Percentiles rank a stretch among this genome's conserved stretches.
phyloP scores from a whole-genome alignment of 2,329 filamentous ascomycete species.

The Fusarium avenaceum region DNA sequence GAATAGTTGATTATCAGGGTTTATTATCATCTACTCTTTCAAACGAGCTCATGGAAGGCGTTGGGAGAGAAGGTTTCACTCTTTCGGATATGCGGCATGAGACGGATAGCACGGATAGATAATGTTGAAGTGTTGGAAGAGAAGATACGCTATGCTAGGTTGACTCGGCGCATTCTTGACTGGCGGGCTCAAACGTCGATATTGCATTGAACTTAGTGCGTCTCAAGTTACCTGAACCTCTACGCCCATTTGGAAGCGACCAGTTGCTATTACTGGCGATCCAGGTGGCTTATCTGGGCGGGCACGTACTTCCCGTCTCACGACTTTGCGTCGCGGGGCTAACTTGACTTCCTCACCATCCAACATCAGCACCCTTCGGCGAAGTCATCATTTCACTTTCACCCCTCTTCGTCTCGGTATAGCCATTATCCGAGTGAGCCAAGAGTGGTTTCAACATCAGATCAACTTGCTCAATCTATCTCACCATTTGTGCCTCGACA shows the following conservation, averaged over 20 bases:
- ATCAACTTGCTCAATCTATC: conserved; percentile 42
- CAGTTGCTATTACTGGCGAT: conserved; percentile 6
- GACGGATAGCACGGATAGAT: conserved; percentile 30
- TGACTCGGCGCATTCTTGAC: not conserved
- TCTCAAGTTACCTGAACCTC: not conserved
- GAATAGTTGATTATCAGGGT: no score
- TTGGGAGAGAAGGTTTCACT: not conserved
- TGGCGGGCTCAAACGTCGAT: not conserved
- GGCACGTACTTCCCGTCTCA: not conserved
- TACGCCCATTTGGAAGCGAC: not conserved
- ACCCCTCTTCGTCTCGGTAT: not conserved
- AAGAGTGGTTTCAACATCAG: not conserved
- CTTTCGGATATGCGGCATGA: conserved; percentile 36
- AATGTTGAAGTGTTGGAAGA: not conserved
- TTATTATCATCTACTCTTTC: not conserved
- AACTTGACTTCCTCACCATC: conserved; percentile 15
- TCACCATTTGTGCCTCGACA: conserved; percentile 1
- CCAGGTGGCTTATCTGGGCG: conserved; percentile 13
- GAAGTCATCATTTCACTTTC: not conserved
- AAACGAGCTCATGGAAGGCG: conserved; percentile 2
- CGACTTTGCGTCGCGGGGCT: conserved; percentile 11
- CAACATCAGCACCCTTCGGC: conserved; percentile 7
- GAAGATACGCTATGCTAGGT: not conserved
- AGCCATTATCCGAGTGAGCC: not conserved
- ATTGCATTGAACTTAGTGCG: not conserved